Evolutionary conservation across 1,284 basidiomycete genomes (phyloP), one percentile per base, ranked within the genome.

Genomic region (Pulchroboletus neoregius): DNA sequence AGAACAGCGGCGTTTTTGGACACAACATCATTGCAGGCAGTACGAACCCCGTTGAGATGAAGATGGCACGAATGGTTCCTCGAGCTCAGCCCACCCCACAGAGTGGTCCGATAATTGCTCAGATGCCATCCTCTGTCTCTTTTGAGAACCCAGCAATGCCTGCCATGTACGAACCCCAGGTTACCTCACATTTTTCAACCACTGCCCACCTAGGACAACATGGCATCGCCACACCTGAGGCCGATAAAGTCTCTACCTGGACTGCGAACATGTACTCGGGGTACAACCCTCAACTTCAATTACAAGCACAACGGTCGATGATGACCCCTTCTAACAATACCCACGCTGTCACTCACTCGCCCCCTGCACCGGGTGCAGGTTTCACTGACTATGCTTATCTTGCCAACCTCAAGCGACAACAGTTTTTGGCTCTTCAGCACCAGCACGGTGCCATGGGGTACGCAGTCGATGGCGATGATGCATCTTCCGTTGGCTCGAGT

Each of bases 391-490:
- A 65, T 26, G 51, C 58, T 9, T 68, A 63, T 47, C 57, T 67
- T 47, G 53, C 61, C 31, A 61, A 58, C 51, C 45, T 70, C 12
- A 65, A 69, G 54, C 59, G 64, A 24, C 71, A 69, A 41, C 65
- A 71, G 22, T 3, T 65, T 36, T 15, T 68, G 26, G 51, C 60
- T 4, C 50, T 66, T 41, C 62, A 64, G 34, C 60, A 63, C 37
- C 57, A 57, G 33, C 61, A 53, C 16, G 44, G 48, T n/a, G 43
- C 37, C 13, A 49, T 67, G 41, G 39, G 45, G 3, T 61, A 68
- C 42, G 57, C 67, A 15, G 48, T 57, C 26, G 71, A 74, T 51
- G 61, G 63, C 12, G 74, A 75, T 45, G 75, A 76, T 47, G 49
- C 63, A 1, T 71, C 69, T 12, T 71, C 71, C 26, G 64, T 74